These are phyloP conservation scores for Ascochyta pisi DNA, from an alignment of 2,329 filamentous ascomycete genomes.

Conservation along the genomic window DNA sequence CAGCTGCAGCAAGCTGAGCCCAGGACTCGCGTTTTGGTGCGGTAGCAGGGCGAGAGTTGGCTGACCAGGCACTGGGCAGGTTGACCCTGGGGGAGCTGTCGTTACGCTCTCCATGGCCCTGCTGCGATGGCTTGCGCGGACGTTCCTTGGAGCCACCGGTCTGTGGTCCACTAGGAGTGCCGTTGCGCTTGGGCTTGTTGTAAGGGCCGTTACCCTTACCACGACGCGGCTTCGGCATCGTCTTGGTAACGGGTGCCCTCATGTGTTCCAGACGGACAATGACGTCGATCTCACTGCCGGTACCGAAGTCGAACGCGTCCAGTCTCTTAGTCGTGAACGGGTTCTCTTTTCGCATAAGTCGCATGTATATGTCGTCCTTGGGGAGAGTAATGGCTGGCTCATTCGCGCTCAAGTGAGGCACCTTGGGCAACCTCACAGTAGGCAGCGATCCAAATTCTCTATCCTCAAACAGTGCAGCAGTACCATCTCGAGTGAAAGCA, in stretches of 20 bases:
- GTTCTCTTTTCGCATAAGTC: slow-evolving; percentile 37
- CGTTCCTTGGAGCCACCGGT: slow-evolving; percentile 33
- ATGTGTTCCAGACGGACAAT: slow-evolving; percentile 36
- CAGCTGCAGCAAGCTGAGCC: slow-evolving; percentile 18
- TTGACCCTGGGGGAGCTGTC: slow-evolving; percentile 34
- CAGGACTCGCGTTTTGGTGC: slow-evolving; percentile 24
- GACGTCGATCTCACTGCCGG: slow-evolving; percentile 37
- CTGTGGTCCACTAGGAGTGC: slow-evolving; percentile 26
- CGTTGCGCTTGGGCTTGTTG: slow-evolving; percentile 38
- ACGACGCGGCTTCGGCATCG: slow-evolving; percentile 37
- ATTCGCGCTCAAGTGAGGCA: slow-evolving; percentile 43
- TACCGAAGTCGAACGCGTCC: slow-evolving; percentile 34
- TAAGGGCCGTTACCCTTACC: slow-evolving; percentile 19
- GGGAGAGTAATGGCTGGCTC: slow-evolving; percentile 35
- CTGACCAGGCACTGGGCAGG: slow-evolving; percentile 35
- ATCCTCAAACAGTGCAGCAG: slow-evolving; percentile 54
- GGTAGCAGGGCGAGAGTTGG: slow-evolving; percentile 31
- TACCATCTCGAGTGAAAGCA: slow-evolving; percentile 49
- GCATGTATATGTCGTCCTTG: slow-evolving; percentile 26
- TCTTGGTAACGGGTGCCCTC: slow-evolving; percentile 36
- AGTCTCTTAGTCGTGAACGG: slow-evolving; percentile 38
- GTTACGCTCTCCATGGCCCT: slow-evolving; percentile 35
- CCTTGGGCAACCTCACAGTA: slow-evolving; percentile 43
- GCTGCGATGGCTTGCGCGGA: slow-evolving; percentile 41
- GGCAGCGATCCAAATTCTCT: slow-evolving; percentile 57